These are phyloP conservation scores for Rhodotorula taiwanensis DNA, from an alignment of 768 basidiomycete genomes.

Conservation along the genomic window DNA sequence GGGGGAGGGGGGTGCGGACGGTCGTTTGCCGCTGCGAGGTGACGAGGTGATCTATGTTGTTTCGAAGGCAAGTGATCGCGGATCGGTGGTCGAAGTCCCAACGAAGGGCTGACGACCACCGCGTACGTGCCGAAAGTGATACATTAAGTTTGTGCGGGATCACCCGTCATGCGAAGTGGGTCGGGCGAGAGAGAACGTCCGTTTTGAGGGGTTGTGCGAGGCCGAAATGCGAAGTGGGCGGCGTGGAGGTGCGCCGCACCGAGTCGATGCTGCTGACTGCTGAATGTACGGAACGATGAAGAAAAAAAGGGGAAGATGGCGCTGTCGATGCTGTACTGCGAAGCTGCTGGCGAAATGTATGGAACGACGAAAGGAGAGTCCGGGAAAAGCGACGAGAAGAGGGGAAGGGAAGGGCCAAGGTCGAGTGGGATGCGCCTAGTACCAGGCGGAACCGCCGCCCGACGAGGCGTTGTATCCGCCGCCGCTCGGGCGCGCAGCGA, in stretches of 20 bases:
- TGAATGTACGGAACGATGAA: background rate
- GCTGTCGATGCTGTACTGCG: background rate
- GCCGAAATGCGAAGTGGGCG: background rate
- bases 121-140: too few relatives aligned
- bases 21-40: too few relatives aligned
- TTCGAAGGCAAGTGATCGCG: too few relatives aligned
- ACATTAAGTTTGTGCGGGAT: too few relatives aligned
- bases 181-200: too few relatives aligned
- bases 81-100: too few relatives aligned
- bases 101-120: too few relatives aligned
- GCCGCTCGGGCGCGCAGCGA: background rate
- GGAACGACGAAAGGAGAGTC: background rate
- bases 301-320: background rate
- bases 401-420: background rate
- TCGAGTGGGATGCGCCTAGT: constrained; percentile 1
- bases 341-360: background rate
- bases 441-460: constrained; percentile 28
- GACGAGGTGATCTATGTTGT: too few relatives aligned
- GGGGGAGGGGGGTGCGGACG: too few relatives aligned
- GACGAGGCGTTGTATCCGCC: constrained; percentile 3
- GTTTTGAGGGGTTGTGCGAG: background rate
- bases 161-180: too few relatives aligned
- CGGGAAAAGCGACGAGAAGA: background rate
- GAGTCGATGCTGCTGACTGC: background rate
- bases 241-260: background rate